A percentile compares a stretch with the other conserved stretches of the same genome.
Evolutionary conservation across 192 early-diverging fungal species (phyloP).

Genomic region (Backusella tarrabulga): DNA sequence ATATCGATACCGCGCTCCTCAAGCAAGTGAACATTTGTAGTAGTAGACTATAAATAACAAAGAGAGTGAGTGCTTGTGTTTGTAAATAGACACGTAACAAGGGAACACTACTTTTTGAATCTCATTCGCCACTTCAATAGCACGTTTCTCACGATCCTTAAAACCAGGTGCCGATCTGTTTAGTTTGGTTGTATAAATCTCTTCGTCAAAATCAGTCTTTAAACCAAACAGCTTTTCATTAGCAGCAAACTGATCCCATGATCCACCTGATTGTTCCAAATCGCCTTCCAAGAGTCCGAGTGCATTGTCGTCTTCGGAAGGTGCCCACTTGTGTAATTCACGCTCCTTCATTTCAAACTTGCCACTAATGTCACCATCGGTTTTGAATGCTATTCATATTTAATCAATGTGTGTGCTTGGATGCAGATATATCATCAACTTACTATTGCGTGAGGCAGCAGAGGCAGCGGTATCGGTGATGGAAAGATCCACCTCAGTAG

Average conservation of each 20-base stretch:
- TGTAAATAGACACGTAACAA: neutral
- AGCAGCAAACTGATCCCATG: conserved; percentile 96
- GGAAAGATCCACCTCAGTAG: conserved; percentile 51
- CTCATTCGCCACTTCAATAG: conserved; percentile 84
- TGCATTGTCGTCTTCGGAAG: conserved; percentile 55
- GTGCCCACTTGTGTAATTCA: conserved; percentile 85
- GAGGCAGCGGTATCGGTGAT: conserved; percentile 27
- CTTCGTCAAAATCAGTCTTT: conserved; percentile 93
- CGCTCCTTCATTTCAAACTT: conserved; percentile 65
- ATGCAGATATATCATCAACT: neutral
- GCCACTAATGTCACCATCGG: conserved; percentile 87
- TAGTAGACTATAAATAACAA: conserved; percentile 43
- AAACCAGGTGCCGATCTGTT: conserved; percentile 82
- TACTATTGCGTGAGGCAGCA: conserved; percentile 51
- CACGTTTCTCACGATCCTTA: conserved; percentile 85
- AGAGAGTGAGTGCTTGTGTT: neutral
- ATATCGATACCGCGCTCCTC: conserved; percentile 81
- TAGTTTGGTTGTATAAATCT: conserved; percentile 93
- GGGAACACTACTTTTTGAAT: conserved; percentile 67
- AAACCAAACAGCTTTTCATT: conserved; percentile 95
- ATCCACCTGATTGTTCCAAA: conserved; percentile 19
- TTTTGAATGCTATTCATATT: conserved; percentile 64
- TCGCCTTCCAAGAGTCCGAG: conserved; percentile 18
- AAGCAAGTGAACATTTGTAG: conserved; percentile 80
- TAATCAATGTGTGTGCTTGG: neutral